These are phyloP conservation scores for Oxyria digyna DNA, from an alignment of 148 eudicot species.

Conservation along the genomic window DNA sequence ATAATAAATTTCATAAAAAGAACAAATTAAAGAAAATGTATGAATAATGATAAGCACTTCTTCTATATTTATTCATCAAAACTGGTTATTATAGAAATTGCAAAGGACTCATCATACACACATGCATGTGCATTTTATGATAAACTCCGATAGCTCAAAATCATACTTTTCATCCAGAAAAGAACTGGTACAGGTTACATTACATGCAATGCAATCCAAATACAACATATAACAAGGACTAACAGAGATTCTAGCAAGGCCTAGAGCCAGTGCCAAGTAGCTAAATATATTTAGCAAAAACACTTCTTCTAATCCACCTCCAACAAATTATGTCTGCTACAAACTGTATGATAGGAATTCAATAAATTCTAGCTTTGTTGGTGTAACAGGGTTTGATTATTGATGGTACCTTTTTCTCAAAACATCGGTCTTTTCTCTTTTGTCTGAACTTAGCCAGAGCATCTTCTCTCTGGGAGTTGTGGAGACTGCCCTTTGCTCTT, in stretches of 20 bases:
- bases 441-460: conserved; percentile 37
- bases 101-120: neutral
- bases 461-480: conserved; percentile 32
- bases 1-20: no score
- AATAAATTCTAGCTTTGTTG: neutral
- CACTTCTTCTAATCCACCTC: neutral
- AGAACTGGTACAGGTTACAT: no score
- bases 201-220: neutral
- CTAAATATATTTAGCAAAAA: neutral
- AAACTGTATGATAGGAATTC: neutral
- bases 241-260: neutral
- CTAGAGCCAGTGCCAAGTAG: neutral
- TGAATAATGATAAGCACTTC: no score
- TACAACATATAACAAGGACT: conserved; percentile 4
- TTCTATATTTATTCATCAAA: no score
- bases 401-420: conserved; percentile 36
- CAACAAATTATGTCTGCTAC: conserved; percentile 6
- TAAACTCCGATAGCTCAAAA: neutral
- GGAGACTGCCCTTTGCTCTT: conserved; percentile 14
- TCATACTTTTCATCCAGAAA: neutral
- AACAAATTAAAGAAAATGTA: no score
- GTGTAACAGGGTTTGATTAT: neutral
- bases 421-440: conserved; percentile 40
- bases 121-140: neutral
- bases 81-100: no score